Conservation (phyloP, 495 filamentous ascomycete genomes). For the Talaromyces nanjingensis region DNA sequence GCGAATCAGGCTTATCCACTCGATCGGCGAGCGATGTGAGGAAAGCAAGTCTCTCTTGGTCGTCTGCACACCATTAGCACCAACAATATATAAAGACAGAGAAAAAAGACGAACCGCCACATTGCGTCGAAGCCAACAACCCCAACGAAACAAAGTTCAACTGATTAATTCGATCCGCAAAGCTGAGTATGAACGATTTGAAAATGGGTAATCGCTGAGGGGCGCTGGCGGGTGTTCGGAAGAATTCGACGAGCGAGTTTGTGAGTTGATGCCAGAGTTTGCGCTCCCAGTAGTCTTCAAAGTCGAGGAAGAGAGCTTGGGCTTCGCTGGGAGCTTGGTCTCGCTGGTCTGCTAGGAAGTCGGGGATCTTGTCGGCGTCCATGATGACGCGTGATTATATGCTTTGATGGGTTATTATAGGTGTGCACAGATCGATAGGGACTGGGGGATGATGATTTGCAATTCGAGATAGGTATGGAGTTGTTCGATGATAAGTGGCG, state of each 20-base stretch:
- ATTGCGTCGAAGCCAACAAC: conserved; percentile 78
- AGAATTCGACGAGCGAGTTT: conserved; percentile 80
- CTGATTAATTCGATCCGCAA: conserved; percentile 97
- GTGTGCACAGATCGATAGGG: not conserved
- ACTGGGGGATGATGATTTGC: not conserved
- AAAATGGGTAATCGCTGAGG: conserved; percentile 82
- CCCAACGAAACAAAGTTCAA: conserved; percentile 90
- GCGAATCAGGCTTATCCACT: conserved; percentile 85
- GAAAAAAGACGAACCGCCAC: conserved; percentile 54
- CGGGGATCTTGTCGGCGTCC: conserved; percentile 80
- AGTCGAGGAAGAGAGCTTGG: conserved; percentile 79
- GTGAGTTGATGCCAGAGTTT: conserved; percentile 99
- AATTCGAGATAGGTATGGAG: not conserved
- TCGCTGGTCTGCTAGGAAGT: conserved; percentile 86
- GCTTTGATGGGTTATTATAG: conserved; percentile 7
- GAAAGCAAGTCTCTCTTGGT: conserved; percentile 81
- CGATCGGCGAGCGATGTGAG: conserved; percentile 75
- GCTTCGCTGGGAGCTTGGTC: conserved; percentile 76
- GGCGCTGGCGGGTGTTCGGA: conserved; percentile 71
- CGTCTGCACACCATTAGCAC: conserved; percentile 46
- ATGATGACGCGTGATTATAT: conserved; percentile 34
- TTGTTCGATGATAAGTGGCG: not conserved
- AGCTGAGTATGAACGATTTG: conserved; percentile 90
- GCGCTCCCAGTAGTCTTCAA: conserved; percentile 97
- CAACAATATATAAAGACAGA: not conserved